Base-by-base conservation (phyloP, 176 grass and related monocot genomes). In the Cymbopogon citratus region DNA sequence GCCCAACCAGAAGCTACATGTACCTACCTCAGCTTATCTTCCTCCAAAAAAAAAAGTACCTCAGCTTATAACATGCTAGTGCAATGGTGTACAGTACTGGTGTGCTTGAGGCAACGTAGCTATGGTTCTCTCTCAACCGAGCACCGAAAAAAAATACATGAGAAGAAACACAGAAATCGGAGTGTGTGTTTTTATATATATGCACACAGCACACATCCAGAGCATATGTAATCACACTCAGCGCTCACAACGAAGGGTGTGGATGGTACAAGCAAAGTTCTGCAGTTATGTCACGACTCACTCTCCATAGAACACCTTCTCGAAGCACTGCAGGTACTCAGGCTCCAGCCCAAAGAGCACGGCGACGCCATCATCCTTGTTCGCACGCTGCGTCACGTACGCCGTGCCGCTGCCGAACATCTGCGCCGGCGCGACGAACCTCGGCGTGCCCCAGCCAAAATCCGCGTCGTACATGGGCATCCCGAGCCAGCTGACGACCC, bases 341-440 rank as follows among this genome's bases (percentile, higher is more conserved):
- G 80, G 70, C 81, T 93, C 87, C 19, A 93, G 70, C 3, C 26
- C 64, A 6, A 87, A 61, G 27, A 85, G 63, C 57, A 90, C 75
- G 16, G 77, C 80, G 35, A 90, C 13, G 18, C 87, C 81, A 8
- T 64, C 81, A 1, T 81, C 84, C 41, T 27, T 60, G 21, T 33
- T 39, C 16, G 84, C 85, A 33, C 66, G 66, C 75, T 78, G 87
- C 35, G 81, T 76, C 16, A 97, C 69, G 80, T 91, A 97, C 0
- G 79, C 94, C 1, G 80, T 83, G 46, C 94, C 94, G 19, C 89
- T 83, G 63, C 84, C 88, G 46, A 84, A 87, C 86, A 97, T 91
- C 82, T 89, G 77, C 21, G 82, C 94, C 5, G 83, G 89, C 67
- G 86, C 78, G 21, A 87, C 90, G 73, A 93, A 59, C 62, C 56